Conservation (phyloP, 176 grass and related monocot genomes). For the Aegilops sharonensis region DNA sequence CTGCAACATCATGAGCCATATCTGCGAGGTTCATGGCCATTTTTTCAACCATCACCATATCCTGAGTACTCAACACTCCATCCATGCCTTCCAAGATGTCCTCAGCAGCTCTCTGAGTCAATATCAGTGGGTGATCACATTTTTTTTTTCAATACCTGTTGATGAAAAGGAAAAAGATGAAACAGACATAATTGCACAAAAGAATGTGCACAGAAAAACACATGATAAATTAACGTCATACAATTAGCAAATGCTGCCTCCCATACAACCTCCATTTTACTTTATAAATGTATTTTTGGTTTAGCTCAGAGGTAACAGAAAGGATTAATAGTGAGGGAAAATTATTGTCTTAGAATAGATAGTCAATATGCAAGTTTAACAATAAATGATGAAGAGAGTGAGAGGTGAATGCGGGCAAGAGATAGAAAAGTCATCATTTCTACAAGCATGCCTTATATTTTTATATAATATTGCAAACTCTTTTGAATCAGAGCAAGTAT, state of each 20-base stretch:
- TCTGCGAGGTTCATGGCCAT: constrained; percentile 87
- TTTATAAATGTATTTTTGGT: not conserved
- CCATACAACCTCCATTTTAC: not conserved
- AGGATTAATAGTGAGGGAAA: not conserved
- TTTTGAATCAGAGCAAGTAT: not conserved
- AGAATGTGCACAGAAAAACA: not conserved
- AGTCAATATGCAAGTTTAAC: not conserved
- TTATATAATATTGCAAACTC: not conserved
- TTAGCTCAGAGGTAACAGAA: not conserved
- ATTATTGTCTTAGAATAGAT: not conserved
- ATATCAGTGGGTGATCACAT: constrained; percentile 82
- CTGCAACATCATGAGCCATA: constrained; percentile 44
- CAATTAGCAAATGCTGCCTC: not conserved
- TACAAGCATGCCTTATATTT: too few relatives aligned
- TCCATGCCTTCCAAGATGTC: constrained; percentile 74
- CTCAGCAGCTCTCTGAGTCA: constrained; percentile 78
- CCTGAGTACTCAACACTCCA: constrained; percentile 61
- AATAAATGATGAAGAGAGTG: not conserved
- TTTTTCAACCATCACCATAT: constrained; percentile 67
- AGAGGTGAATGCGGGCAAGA: not conserved
- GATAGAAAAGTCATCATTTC: not conserved
- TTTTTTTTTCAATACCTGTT: constrained; percentile 88
- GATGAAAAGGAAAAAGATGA: constrained; percentile 21
- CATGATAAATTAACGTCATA: too few relatives aligned
- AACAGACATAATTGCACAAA: not conserved